A percentile compares a stretch with the other conserved stretches of the same genome.
Evolutionary conservation across 257 asterid species (phyloP).

Genomic region (Solanum ossicruentum): DNA sequence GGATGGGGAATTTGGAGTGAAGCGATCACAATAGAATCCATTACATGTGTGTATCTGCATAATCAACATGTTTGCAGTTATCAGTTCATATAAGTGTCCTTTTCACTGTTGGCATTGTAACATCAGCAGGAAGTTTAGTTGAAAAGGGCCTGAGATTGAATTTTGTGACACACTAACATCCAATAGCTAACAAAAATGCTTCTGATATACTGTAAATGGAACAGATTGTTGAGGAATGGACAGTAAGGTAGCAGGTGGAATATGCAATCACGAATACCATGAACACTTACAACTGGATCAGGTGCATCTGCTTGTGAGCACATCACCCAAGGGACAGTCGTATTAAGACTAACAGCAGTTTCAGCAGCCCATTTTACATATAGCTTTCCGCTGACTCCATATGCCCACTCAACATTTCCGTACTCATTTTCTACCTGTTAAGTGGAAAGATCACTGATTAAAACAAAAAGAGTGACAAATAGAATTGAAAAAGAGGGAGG

Average conservation of each 20-base stretch:
- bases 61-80: background rate
- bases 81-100: background rate
- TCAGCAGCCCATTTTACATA: constrained; percentile 83
- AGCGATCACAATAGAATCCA: constrained; percentile 66
- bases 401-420: constrained; percentile 63
- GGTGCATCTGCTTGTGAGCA: constrained; percentile 66
- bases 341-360: constrained; percentile 57
- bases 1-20: constrained; percentile 53
- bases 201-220: background rate
- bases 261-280: background rate
- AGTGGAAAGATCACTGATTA: background rate
- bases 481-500: background rate
- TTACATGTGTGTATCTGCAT: constrained; percentile 83
- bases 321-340: constrained; percentile 86
- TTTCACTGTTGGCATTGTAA: background rate
- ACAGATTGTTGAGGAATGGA: background rate
- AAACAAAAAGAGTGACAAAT: background rate
- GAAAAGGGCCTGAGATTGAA: background rate
- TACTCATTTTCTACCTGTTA: constrained; percentile 72
- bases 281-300: constrained; percentile 49
- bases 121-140: background rate
- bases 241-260: background rate
- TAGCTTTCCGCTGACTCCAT: constrained; percentile 43
- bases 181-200: background rate
- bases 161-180: background rate